These are phyloP conservation scores for Eremothecium gossypii DNA, from an alignment of 1,139 yeast genomes.

Conservation along the genomic window DNA sequence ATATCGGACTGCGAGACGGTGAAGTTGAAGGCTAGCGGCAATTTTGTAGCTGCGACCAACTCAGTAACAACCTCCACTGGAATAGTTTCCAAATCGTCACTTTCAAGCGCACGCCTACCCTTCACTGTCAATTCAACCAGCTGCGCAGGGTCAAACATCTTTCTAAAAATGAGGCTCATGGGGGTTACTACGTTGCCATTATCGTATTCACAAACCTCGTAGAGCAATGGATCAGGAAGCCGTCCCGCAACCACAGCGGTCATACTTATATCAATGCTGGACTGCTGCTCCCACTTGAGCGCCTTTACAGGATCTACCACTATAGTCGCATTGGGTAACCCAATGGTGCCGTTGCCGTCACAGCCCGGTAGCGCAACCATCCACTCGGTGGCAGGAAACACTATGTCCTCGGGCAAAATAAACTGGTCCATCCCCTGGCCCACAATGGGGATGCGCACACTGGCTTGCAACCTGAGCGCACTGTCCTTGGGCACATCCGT, in stretches of 20 bases:
- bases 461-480: slow-evolving; percentile 23
- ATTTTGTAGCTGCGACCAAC: slow-evolving; percentile 12
- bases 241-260: slow-evolving; percentile 17
- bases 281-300: slow-evolving; percentile 12
- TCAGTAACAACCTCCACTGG: slow-evolving; percentile 9
- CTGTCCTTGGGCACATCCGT: slow-evolving; percentile 13
- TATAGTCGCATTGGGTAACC: slow-evolving; percentile 13
- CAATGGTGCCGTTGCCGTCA: slow-evolving; percentile 17
- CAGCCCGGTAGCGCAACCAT: slow-evolving; percentile 30
- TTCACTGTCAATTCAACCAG: slow-evolving; percentile 19
- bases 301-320: slow-evolving; percentile 9
- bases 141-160: slow-evolving; percentile 25
- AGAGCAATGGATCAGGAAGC: slow-evolving; percentile 18
- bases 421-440: slow-evolving; percentile 12
- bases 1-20: slow-evolving; percentile 17
- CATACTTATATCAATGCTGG: slow-evolving; percentile 9
- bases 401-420: slow-evolving; percentile 9
- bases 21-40: slow-evolving; percentile 18
- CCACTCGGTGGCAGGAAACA: slow-evolving; percentile 30
- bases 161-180: slow-evolving; percentile 26
- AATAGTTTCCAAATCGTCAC: slow-evolving; percentile 5
- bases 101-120: slow-evolving; percentile 15
- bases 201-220: slow-evolving; percentile 23
- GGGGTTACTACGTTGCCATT: slow-evolving; percentile 29
- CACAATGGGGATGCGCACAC: slow-evolving; percentile 16